phyloP scores from a whole-genome alignment of 805 yeast genomes.

The Wickerhamomyces chaumierensis region DNA sequence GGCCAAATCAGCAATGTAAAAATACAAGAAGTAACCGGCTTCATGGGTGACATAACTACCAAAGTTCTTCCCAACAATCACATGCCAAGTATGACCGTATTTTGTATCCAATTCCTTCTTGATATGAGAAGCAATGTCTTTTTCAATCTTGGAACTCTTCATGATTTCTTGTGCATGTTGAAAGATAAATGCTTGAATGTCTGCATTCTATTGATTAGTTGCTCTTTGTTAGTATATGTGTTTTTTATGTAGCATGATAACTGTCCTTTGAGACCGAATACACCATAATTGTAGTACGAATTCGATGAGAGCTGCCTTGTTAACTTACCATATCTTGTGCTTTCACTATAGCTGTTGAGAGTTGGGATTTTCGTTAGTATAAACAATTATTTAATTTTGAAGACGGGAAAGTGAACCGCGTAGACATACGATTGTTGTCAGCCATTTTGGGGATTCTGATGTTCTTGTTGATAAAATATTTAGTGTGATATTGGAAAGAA shows the following conservation, averaged over 20 bases:
- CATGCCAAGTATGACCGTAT: constrained; percentile 72
- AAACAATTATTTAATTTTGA: too few species aligned
- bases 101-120: constrained; percentile 54
- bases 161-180: constrained; percentile 35
- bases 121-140: constrained; percentile 53
- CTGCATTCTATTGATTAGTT: constrained; percentile 20
- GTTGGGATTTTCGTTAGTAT: background rate
- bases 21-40: constrained; percentile 60
- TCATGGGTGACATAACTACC: constrained; percentile 76
- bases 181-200: constrained; percentile 37
- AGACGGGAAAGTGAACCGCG: too few species aligned
- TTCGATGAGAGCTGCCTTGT: too few species aligned
- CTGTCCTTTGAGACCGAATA: too few species aligned
- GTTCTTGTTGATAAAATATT: too few species aligned
- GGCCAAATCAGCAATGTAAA: constrained; percentile 60
- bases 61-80: constrained; percentile 67
- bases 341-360: background rate
- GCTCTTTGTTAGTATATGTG: too few species aligned
- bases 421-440: too few species aligned
- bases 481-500: too few species aligned
- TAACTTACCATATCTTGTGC: constrained; percentile 3
- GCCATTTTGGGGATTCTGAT: too few species aligned
- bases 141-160: constrained; percentile 32
- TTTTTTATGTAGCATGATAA: too few species aligned
- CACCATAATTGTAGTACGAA: too few species aligned